Conservation (phyloP, 1,284 basidiomycete genomes). For the Ceratobasidium sp. region DNA sequence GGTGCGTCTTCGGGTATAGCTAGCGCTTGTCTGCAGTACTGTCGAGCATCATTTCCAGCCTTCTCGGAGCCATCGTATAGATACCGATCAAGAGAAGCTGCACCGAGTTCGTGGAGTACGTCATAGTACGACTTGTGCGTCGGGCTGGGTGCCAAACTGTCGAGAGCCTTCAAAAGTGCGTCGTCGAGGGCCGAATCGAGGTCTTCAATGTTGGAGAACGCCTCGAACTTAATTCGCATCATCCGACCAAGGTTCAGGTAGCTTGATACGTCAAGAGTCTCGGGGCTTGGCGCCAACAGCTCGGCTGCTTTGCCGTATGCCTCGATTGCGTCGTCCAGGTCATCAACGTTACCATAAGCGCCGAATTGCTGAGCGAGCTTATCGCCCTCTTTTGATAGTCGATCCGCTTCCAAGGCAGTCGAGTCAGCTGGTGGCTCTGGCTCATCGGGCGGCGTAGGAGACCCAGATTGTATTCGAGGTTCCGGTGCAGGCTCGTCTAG, state of each 20-base stretch:
- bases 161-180: constrained; percentile 24
- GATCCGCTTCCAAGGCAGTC: background rate
- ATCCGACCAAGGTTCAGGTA: constrained; percentile 27
- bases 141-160: background rate
- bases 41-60: constrained; percentile 6
- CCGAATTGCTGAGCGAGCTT: constrained; percentile 9
- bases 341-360: constrained; percentile 17
- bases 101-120: constrained; percentile 18
- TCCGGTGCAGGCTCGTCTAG: background rate
- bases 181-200: constrained; percentile 26
- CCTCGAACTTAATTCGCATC: constrained; percentile 37
- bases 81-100: constrained; percentile 18
- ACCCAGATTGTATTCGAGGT: background rate
- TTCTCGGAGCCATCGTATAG: constrained; percentile 1
- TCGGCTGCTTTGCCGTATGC: constrained; percentile 13
- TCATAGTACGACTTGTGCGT: constrained; percentile 2
- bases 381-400: constrained; percentile 1
- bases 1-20: no score
- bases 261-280: constrained; percentile 14
- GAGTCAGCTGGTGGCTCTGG: background rate
- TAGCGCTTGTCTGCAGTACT: constrained; percentile 13
- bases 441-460: background rate
- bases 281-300: background rate
- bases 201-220: constrained; percentile 19
- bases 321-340: constrained; percentile 33